Evolutionary conservation across 2,329 filamentous ascomycete species (phyloP).

Genomic region (Purpureocillium lavendulum): DNA sequence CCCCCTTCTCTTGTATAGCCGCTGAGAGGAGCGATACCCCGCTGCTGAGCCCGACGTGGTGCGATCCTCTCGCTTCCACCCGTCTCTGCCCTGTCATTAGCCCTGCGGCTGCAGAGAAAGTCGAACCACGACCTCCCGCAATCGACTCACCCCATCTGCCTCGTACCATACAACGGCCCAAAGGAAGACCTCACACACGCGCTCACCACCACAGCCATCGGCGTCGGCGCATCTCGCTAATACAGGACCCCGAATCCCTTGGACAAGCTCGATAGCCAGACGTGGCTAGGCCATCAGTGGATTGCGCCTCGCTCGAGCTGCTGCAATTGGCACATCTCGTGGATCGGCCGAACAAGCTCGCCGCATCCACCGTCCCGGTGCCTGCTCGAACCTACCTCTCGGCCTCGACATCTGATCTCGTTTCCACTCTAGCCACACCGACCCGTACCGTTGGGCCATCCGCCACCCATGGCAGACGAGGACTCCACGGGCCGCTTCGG

Average conservation of each 20-base stretch:
- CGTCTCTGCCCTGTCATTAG: neutral
- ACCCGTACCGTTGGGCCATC: too few species aligned
- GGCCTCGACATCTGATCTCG: neutral
- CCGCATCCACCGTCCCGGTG: neutral
- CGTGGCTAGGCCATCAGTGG: neutral
- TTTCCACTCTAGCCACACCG: too few species aligned
- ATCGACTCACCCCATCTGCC: neutral
- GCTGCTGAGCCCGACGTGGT: neutral
- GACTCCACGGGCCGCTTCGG: constrained; percentile 31
- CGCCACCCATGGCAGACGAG: constrained; percentile 29
- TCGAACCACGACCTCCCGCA: neutral
- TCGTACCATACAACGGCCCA: neutral
- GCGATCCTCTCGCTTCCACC: neutral
- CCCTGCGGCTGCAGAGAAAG: constrained; percentile 1
- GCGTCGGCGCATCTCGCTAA: too few species aligned
- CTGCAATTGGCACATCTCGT: neutral
- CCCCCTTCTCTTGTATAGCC: too few species aligned
- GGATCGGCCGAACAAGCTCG: neutral
- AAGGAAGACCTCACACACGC: neutral
- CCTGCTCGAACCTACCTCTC: neutral
- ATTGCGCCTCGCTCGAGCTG: neutral
- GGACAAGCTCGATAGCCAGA: too few species aligned
- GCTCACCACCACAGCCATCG: neutral
- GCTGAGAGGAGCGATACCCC: too few species aligned
- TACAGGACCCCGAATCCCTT: too few species aligned